A percentile compares a stretch with the other conserved stretches of the same genome.
These are phyloP conservation scores for Echria macrotheca DNA, from an alignment of 495 filamentous ascomycete species.

Conservation along the genomic window DNA sequence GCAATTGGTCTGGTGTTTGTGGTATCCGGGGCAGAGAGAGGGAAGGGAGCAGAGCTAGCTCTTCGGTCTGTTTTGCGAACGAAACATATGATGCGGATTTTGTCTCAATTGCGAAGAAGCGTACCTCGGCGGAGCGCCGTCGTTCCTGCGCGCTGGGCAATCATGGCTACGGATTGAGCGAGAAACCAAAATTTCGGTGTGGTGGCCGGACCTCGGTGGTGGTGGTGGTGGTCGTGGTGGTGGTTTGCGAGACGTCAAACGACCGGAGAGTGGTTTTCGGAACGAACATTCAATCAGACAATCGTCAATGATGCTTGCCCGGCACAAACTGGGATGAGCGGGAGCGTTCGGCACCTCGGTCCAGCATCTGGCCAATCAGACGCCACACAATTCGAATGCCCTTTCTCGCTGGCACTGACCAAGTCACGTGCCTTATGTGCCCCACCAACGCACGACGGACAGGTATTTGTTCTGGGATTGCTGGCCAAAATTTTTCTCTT, in stretches of 20 bases:
- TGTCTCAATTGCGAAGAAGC: too few relatives aligned
- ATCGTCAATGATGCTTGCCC: too few relatives aligned
- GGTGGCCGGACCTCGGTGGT: not conserved
- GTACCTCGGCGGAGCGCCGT: constrained; percentile 36
- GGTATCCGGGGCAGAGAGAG: not conserved
- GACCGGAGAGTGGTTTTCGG: too few relatives aligned
- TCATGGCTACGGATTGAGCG: constrained; percentile 18
- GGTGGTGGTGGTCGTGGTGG: constrained; percentile 1
- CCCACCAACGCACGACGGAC: too few relatives aligned
- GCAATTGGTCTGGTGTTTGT: not conserved
- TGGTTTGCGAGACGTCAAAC: too few relatives aligned
- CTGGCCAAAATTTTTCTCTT: too few relatives aligned
- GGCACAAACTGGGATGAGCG: constrained; percentile 14
- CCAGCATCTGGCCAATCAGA: constrained; percentile 24
- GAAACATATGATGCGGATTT: too few relatives aligned
- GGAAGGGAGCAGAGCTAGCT: too few relatives aligned
- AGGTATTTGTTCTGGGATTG: too few relatives aligned
- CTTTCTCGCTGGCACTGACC: constrained; percentile 12
- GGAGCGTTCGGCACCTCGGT: constrained; percentile 27
- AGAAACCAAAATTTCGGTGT: not conserved
- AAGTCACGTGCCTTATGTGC: too few relatives aligned
- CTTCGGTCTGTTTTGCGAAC: too few relatives aligned
- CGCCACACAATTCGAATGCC: constrained; percentile 22
- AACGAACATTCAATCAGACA: too few relatives aligned
- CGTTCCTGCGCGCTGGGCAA: constrained; percentile 31